A percentile compares a stretch with the other conserved stretches of the same genome.
Conservation (phyloP, 2,329 filamentous ascomycete genomes). For the Sarocladiaceae sp. region DNA sequence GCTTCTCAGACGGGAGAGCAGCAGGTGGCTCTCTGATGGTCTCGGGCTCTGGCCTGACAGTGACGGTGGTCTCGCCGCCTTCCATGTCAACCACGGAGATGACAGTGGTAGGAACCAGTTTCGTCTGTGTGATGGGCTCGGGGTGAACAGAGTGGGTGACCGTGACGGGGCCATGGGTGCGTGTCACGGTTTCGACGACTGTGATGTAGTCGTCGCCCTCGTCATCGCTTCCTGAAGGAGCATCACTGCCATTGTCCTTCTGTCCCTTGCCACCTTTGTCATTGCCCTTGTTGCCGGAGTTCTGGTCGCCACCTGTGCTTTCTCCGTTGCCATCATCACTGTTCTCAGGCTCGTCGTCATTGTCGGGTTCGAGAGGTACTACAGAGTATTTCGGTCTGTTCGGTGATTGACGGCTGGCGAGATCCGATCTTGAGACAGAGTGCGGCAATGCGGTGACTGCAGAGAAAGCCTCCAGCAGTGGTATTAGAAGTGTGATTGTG, state of each 20-base stretch:
- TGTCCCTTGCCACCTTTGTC: conserved; percentile 10
- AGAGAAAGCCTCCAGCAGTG: conserved; percentile 22
- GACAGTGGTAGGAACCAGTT: conserved; percentile 22
- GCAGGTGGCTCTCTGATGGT: conserved; percentile 11
- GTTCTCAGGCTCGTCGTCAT: conserved; percentile 14
- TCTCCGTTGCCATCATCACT: conserved; percentile 16
- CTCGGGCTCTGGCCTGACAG: conserved; percentile 9
- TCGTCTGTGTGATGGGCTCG: conserved; percentile 21
- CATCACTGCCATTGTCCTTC: conserved; percentile 7
- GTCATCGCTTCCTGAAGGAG: conserved; percentile 12
- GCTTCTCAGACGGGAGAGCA: conserved; percentile 9
- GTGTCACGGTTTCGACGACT: conserved; percentile 27
- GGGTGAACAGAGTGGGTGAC: conserved; percentile 19
- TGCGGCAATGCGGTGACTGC: conserved; percentile 22
- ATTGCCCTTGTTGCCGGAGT: conserved; percentile 7
- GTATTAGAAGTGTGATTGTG: conserved; percentile 21
- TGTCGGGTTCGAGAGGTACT: conserved; percentile 29
- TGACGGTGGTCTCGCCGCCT: conserved; percentile 8
- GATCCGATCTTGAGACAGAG: conserved; percentile 9
- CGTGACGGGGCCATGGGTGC: conserved; percentile 21
- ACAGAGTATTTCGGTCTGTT: conserved; percentile 31
- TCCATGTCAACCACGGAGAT: conserved; percentile 25
- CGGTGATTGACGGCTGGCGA: conserved; percentile 16
- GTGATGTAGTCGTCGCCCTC: conserved; percentile 19
- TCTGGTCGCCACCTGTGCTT: conserved; percentile 12